These are phyloP conservation scores for Gossypium armourianum DNA, from an alignment of 441 rosid genomes.

Conservation along the genomic window DNA sequence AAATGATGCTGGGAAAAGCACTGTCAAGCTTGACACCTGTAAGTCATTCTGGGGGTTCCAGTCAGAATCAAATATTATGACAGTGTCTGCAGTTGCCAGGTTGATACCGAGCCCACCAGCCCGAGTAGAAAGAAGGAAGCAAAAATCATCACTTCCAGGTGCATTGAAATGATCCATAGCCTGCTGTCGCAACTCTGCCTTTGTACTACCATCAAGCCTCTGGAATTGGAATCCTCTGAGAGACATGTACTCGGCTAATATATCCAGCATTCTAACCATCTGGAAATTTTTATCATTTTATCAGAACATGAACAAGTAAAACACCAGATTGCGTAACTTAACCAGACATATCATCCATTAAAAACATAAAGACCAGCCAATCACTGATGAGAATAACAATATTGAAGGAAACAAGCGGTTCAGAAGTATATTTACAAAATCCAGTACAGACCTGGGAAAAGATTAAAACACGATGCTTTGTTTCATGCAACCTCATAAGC, in stretches of 20 bases:
- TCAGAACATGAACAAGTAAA: neutral
- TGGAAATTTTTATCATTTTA: slow-evolving; percentile 27
- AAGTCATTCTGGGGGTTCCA: slow-evolving; percentile 99
- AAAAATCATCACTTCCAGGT: slow-evolving; percentile 95
- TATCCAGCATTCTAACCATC: slow-evolving; percentile 99
- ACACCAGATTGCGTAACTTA: slow-evolving; percentile 10
- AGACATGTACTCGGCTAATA: slow-evolving; percentile 81
- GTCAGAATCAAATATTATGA: slow-evolving; percentile 97
- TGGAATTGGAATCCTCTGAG: slow-evolving; percentile 91
- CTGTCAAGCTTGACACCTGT: slow-evolving; percentile 43
- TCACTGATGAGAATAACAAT: neutral
- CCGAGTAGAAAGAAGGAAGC: slow-evolving; percentile 96
- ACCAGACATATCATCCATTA: slow-evolving; percentile 4
- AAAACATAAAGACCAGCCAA: neutral
- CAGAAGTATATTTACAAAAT: neutral
- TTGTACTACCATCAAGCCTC: slow-evolving; percentile 98
- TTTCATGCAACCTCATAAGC: slow-evolving; percentile 82
- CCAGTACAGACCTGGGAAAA: slow-evolving; percentile 79
- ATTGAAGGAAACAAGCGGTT: neutral
- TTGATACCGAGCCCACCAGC: slow-evolving; percentile 99
- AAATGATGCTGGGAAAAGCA: slow-evolving; percentile 7
- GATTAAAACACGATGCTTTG: slow-evolving; percentile 91
- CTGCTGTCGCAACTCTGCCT: slow-evolving; percentile 92
- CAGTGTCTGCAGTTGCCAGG: slow-evolving; percentile 98
- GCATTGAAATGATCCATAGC: slow-evolving; percentile 99